A percentile compares a stretch with the other conserved stretches of the same genome.
Evolutionary conservation across 2,329 filamentous ascomycete genomes (phyloP).

Genomic region (Sclerotinia minor): DNA sequence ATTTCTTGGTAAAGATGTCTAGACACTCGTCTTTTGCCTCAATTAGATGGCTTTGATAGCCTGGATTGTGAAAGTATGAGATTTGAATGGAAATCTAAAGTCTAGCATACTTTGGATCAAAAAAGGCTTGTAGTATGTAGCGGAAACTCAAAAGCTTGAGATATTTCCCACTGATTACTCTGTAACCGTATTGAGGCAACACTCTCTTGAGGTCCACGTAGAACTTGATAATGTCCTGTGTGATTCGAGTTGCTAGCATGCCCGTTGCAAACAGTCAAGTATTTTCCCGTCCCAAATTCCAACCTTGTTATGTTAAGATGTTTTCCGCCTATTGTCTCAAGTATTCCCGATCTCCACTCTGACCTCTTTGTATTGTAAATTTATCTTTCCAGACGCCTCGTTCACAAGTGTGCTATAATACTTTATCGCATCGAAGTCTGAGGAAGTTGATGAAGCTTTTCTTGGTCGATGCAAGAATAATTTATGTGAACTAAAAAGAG

Average conservation of each 20-base stretch:
- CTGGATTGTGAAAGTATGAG: neutral
- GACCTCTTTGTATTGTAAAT: too few species aligned
- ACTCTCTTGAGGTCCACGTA: neutral
- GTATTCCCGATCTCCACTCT: too few species aligned
- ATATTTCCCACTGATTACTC: neutral
- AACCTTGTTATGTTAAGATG: neutral
- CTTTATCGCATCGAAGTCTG: neutral
- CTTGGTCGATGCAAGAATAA: neutral
- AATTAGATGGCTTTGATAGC: neutral
- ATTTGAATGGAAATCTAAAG: neutral
- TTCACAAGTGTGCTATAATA: neutral
- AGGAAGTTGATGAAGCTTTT: neutral
- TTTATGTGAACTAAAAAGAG: neutral
- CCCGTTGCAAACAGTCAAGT: neutral
- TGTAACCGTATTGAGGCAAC: accelerated
- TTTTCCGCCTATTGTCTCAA: too few species aligned
- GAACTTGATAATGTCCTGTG: neutral
- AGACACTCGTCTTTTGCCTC: neutral
- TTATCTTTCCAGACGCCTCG: neutral
- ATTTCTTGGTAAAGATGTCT: accelerated
- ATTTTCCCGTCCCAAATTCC: neutral
- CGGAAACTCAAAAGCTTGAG: neutral
- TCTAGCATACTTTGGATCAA: neutral
- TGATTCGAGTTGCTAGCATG: neutral
- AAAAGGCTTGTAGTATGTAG: neutral